Evolutionary conservation across 306 rosid species (phyloP).

Genomic region (Abrus pulchellus): DNA sequence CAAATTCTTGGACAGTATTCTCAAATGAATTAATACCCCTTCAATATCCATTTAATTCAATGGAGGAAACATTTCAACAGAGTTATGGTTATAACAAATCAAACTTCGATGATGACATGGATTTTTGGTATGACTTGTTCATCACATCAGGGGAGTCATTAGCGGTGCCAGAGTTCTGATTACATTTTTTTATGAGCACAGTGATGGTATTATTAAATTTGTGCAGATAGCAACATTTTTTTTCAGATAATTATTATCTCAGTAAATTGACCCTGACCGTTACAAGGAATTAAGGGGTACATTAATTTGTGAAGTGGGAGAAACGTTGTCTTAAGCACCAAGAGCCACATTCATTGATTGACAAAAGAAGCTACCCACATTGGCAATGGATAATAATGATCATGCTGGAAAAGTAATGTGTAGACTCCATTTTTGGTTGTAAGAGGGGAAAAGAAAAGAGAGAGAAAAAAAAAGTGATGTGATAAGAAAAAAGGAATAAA

Average conservation of each 20-base stretch:
- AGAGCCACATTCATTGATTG: conserved; percentile 39
- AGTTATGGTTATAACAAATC: conserved; percentile 26
- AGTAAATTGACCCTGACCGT: conserved; percentile 20
- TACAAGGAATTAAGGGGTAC: conserved; percentile 7
- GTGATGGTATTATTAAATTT: conserved; percentile 24
- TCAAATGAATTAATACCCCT: conserved; percentile 39
- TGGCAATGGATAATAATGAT: background rate
- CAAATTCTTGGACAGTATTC: conserved; percentile 32
- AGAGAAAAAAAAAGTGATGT: too few relatives aligned
- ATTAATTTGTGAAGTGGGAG: conserved; percentile 27
- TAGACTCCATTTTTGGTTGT: too few relatives aligned
- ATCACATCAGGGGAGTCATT: conserved; percentile 62
- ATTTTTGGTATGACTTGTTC: conserved; percentile 76
- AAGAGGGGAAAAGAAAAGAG: too few relatives aligned
- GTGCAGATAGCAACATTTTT: background rate
- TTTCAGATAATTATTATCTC: background rate
- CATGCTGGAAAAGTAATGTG: too few relatives aligned
- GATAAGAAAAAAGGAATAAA: too few relatives aligned
- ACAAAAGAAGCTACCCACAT: background rate
- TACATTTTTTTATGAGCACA: background rate
- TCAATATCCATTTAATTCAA: conserved; percentile 23
- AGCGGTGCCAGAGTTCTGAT: conserved; percentile 61
- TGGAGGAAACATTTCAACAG: conserved; percentile 42
- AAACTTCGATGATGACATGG: conserved; percentile 63
- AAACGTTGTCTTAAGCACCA: background rate